Conservation (phyloP, 2,329 filamentous ascomycete species). For the Rugonectria rugulosa region DNA sequence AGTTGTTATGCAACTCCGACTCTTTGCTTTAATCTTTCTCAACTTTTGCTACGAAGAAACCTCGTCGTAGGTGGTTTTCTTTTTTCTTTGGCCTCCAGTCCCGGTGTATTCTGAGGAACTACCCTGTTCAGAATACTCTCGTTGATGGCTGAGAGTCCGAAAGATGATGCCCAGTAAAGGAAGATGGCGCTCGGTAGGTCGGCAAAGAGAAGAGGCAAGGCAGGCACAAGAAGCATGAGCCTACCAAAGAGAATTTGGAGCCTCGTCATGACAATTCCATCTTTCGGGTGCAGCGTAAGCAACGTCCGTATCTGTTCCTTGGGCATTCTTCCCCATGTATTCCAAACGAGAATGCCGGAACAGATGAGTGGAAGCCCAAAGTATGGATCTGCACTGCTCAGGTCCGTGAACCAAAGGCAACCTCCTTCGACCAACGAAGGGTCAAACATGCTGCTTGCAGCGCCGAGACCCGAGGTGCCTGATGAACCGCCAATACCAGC, state of each 20-base stretch:
- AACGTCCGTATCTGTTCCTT: slow-evolving; percentile 39
- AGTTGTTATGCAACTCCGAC: slow-evolving; percentile 23
- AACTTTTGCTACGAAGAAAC: slow-evolving; percentile 34
- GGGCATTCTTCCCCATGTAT: slow-evolving; percentile 41
- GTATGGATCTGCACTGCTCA: slow-evolving; percentile 60
- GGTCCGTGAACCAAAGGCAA: slow-evolving; percentile 63
- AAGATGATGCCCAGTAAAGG: slow-evolving; percentile 50
- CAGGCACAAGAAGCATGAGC: slow-evolving; percentile 42
- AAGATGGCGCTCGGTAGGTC: slow-evolving; percentile 51
- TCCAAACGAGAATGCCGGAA: slow-evolving; percentile 39
- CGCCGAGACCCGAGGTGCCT: slow-evolving; percentile 33
- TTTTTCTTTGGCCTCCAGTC: slow-evolving; percentile 22
- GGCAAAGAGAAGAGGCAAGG: slow-evolving; percentile 44
- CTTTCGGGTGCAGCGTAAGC: slow-evolving; percentile 29
- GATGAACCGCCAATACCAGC: slow-evolving; percentile 38
- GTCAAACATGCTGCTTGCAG: slow-evolving; percentile 41
- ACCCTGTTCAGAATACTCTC: slow-evolving; percentile 39
- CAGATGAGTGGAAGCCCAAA: slow-evolving; percentile 54
- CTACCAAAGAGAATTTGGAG: slow-evolving; percentile 41
- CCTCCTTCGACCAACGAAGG: slow-evolving; percentile 57
- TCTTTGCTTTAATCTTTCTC: slow-evolving; percentile 18
- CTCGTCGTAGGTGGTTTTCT: slow-evolving; percentile 24
- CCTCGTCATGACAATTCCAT: slow-evolving; percentile 29
- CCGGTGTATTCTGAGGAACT: slow-evolving; percentile 26
- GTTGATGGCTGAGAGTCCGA: slow-evolving; percentile 46